These are phyloP conservation scores for Sapria himalayana DNA, from an alignment of 345 rosid genomes.

Conservation along the genomic window DNA sequence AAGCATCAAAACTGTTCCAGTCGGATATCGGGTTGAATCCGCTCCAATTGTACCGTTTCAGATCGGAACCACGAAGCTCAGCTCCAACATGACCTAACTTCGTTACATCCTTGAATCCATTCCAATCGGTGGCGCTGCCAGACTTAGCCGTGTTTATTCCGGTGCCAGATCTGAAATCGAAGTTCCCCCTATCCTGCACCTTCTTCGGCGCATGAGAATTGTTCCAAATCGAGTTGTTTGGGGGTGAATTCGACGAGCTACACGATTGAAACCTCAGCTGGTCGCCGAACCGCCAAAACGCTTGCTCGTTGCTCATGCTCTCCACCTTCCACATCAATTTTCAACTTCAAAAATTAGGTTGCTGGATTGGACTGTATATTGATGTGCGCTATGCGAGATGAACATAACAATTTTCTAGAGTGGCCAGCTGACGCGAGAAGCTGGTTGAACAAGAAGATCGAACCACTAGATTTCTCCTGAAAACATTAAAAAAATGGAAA, in stretches of 20 bases:
- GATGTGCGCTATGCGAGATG: neutral
- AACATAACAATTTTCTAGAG: slow-evolving; percentile 1
- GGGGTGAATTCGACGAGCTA: slow-evolving; percentile 51
- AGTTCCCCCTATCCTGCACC: slow-evolving; percentile 50
- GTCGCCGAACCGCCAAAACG: slow-evolving; percentile 92
- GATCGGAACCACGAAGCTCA: slow-evolving; percentile 2
- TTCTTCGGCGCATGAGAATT: slow-evolving; percentile 24
- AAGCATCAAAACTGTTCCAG: no score
- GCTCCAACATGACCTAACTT: no score
- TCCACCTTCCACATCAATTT: slow-evolving; percentile 26
- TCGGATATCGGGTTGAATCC: slow-evolving; percentile 13
- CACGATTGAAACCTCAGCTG: slow-evolving; percentile 56
- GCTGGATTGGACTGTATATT: slow-evolving; percentile 3
- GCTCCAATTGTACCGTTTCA: slow-evolving; percentile 6
- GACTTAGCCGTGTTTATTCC: slow-evolving; percentile 6
- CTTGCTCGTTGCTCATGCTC: slow-evolving; percentile 61
- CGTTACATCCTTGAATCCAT: slow-evolving; percentile 5
- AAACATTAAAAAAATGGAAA: no score
- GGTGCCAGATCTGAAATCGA: slow-evolving; percentile 46
- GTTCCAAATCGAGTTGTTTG: slow-evolving; percentile 92
- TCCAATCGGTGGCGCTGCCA: neutral
- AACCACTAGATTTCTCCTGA: no score
- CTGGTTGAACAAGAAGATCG: neutral
- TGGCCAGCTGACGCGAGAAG: no score
- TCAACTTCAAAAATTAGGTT: slow-evolving; percentile 2